phyloP scores from a whole-genome alignment of 768 basidiomycete species.

The Phallus indusiatus region DNA sequence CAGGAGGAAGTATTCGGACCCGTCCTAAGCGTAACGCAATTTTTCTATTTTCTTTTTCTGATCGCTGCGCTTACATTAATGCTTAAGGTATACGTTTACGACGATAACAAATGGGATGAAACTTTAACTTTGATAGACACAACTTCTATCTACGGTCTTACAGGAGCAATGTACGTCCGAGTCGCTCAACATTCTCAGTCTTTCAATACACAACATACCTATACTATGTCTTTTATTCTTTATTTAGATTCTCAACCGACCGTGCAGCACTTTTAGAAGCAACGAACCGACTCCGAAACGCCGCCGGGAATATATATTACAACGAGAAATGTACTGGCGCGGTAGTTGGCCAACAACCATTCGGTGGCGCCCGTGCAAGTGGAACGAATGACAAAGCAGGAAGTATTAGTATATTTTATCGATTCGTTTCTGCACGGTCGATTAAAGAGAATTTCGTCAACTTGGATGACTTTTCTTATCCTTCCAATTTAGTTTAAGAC shows the following conservation, averaged over 20 bases:
- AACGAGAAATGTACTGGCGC: constrained; percentile 98
- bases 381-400: constrained; percentile 99
- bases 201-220: background rate
- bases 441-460: constrained; percentile 97
- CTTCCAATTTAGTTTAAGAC: constrained; percentile 65
- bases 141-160: constrained; percentile 83
- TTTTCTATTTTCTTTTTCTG: background rate
- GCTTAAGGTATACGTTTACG: constrained; percentile 74
- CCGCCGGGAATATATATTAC: constrained; percentile 95
- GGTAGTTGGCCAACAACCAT: constrained; percentile 97
- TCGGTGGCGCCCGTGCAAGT: constrained; percentile 86
- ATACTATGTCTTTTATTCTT: too few species aligned
- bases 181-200: constrained; percentile 9
- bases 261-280: constrained; percentile 73
- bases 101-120: constrained; percentile 79
- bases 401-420: constrained; percentile 63
- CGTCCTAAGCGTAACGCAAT: constrained; percentile 60
- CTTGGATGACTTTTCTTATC: constrained; percentile 73
- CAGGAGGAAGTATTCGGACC: constrained; percentile 96
- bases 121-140: constrained; percentile 80
- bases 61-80: background rate
- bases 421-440: constrained; percentile 81
- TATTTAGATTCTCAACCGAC: constrained; percentile 72
- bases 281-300: constrained; percentile 75
- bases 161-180: constrained; percentile 77